Evolutionary conservation across 805 yeast genomes (phyloP), one percentile per base, ranked within the genome.

Genomic region (Candida corydali): DNA sequence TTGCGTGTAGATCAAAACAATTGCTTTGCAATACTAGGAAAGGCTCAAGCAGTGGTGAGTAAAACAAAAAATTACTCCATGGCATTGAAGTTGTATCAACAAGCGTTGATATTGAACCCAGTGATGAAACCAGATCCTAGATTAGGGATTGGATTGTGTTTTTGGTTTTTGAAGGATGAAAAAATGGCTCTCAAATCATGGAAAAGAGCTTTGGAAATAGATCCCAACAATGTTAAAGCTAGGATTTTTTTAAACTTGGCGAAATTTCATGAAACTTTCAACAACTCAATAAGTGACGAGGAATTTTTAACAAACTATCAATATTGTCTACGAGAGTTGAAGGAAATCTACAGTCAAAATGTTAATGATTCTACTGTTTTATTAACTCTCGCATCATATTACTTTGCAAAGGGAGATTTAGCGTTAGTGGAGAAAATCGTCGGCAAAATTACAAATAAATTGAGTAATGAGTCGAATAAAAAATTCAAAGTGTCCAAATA

Each of bases 131-230:
- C 98, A 4, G 97, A 91, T 62, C 94, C 97, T 14, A 73, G 99
- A 59, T 74, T 93, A 42, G 99, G 98, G 19, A 78, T 91, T 42
- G 99, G 98, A 24, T 65, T 93, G 45, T 89, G 97, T 59, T 91
- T 81, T 55, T 93, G 97, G 97, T 76, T 76, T 42, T 65, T 93
- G 43, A 82, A 82, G 36, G 95, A 86, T 56, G 75, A 76, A 44
- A 74, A 73, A 35, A 74, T 86, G 65, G 98, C 98, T 0, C 52
- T 73, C 5, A 64, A 66, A 34, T 82, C 98, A 0, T 93, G 98
- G 97, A 74, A 76, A 43, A 75, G 97, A 51, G 73, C 86, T 1
- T 61, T 80, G 22, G 83, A 81, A 53, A 59, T 91, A 28, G 76
- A 82, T 44, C 78, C 82, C 3, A 53, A 65, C 17, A 78, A 78